Conservation (phyloP, 2,329 filamentous ascomycete genomes). For the Fusarium continuum region DNA sequence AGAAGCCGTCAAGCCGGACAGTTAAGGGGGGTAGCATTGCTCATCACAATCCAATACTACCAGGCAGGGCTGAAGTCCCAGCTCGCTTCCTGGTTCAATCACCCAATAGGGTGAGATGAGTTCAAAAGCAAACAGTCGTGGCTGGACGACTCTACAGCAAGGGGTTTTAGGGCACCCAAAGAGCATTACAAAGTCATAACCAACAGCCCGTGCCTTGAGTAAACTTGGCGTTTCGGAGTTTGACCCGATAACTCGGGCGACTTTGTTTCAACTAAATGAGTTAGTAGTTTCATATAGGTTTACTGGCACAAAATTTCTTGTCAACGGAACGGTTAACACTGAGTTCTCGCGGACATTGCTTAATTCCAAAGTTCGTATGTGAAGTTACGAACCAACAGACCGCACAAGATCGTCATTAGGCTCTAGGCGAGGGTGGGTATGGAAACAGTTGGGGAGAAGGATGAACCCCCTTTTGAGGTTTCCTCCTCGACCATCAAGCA, state of each 20-base stretch:
- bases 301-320: too few relatives aligned
- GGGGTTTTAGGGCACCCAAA: too few relatives aligned
- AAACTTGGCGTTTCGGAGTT: not conserved
- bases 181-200: not conserved
- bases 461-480: not conserved
- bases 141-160: not conserved
- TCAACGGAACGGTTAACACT: too few relatives aligned
- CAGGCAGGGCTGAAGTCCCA: not conserved
- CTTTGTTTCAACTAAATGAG: too few relatives aligned
- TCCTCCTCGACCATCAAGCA: not conserved
- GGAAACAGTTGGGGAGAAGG: not conserved
- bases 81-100: not conserved
- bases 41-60: not conserved
- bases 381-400: too few relatives aligned
- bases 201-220: too few relatives aligned
- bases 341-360: too few relatives aligned
- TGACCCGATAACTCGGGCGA: not conserved
- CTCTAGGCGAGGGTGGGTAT: not conserved
- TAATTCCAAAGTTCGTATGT: too few relatives aligned
- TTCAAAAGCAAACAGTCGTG: conserved; percentile 4
- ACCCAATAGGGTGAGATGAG: conserved; percentile 28
- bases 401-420: conserved; percentile 20
- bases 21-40: not conserved
- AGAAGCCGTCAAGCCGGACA: not conserved
- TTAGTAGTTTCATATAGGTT: too few relatives aligned